These are phyloP conservation scores for Hanseniaspora valbyensis DNA, from an alignment of 805 yeast genomes.

Conservation along the genomic window DNA sequence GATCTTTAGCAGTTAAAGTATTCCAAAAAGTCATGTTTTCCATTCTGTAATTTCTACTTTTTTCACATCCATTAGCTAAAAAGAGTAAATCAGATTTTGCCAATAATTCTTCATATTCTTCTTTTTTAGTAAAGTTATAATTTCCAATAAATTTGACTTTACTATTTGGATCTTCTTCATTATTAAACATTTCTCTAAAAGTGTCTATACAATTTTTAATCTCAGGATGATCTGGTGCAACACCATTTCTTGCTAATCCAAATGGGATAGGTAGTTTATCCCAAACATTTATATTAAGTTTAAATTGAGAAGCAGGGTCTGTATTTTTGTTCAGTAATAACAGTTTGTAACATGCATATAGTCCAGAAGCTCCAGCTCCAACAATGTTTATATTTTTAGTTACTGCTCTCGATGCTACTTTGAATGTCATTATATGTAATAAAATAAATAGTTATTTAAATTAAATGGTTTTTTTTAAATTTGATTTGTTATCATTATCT, in stretches of 20 bases:
- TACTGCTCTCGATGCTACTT: too few relatives aligned
- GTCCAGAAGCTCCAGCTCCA: conserved; percentile 96
- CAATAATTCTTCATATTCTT: conserved; percentile 3
- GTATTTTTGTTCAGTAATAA: conserved; percentile 30
- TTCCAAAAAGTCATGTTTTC: conserved; percentile 50
- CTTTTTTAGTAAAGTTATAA: conserved; percentile 45
- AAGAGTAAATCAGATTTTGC: conserved; percentile 46
- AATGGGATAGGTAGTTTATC: conserved; percentile 82
- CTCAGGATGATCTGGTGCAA: conserved; percentile 99
- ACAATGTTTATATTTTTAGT: conserved; percentile 50
- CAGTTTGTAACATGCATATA: conserved; percentile 72
- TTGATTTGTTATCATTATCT: too few relatives aligned
- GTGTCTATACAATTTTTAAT: conserved; percentile 72
- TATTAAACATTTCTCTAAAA: conserved; percentile 42
- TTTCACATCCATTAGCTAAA: conserved; percentile 64
- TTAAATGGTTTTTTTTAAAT: too few relatives aligned
- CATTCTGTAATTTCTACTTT: conserved; percentile 40
- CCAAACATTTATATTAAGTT: conserved; percentile 54
- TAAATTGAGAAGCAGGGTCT: conserved; percentile 28
- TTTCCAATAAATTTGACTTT: conserved; percentile 60
- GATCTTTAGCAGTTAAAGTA: conserved; percentile 56
- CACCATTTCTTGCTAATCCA: conserved; percentile 87
- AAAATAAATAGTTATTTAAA: too few relatives aligned
- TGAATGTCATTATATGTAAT: too few relatives aligned
- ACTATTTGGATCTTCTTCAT: conserved; percentile 18